phyloP scores from a whole-genome alignment of 441 rosid genomes.

The Hura crepitans region DNA sequence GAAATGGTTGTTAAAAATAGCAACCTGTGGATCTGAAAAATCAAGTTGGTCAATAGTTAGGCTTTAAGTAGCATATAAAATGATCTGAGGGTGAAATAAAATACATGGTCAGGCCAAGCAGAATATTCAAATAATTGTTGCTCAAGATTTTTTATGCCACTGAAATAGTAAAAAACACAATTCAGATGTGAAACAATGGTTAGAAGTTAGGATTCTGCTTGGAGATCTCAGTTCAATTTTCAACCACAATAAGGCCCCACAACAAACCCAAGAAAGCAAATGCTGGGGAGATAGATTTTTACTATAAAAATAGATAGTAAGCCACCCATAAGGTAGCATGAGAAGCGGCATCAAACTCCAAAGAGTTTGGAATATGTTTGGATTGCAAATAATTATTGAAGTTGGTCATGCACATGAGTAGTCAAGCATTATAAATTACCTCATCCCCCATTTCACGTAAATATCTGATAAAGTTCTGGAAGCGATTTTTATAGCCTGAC shows the following conservation, averaged over 20 bases:
- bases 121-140: background rate
- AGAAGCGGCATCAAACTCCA: background rate
- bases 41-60: background rate
- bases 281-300: background rate
- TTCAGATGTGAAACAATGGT: background rate
- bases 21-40: background rate
- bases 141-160: background rate
- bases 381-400: constrained; percentile 6
- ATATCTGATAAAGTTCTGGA: constrained; percentile 90
- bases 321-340: background rate
- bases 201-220: background rate
- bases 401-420: background rate
- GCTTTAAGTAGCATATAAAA: constrained; percentile 12
- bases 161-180: background rate
- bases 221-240: background rate
- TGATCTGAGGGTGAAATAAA: background rate
- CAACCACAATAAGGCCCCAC: background rate
- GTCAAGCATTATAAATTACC: constrained; percentile 37
- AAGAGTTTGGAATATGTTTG: background rate
- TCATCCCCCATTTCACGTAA: constrained; percentile 98
- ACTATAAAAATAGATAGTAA: background rate
- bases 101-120: background rate
- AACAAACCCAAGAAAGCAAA: background rate
- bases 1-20: constrained; percentile 7
- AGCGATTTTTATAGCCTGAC: constrained; percentile 91